phyloP scores from a whole-genome alignment of 192 early-diverging fungal species.

The Rhizoclosmatium sp. region DNA sequence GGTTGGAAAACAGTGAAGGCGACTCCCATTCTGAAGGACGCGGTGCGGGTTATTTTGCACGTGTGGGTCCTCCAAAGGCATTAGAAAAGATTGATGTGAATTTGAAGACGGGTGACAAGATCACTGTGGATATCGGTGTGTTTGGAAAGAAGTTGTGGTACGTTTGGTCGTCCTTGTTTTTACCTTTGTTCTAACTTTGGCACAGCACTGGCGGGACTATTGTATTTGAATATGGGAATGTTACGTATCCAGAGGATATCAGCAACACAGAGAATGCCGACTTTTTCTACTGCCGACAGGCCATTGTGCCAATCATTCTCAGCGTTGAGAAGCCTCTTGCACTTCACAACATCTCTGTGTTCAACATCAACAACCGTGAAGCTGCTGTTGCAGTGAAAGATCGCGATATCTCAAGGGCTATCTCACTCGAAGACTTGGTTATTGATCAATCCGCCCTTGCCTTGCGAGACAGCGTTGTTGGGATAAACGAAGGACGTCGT shows the following conservation, averaged over 20 bases:
- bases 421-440: conserved; percentile 56
- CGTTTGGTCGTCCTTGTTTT: conserved; percentile 24
- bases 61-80: conserved; percentile 31
- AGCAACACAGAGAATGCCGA: conserved; percentile 2
- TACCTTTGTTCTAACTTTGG: conserved; percentile 14
- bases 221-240: conserved; percentile 75
- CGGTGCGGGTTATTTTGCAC: conserved; percentile 20
- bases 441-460: conserved; percentile 44
- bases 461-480: conserved; percentile 45
- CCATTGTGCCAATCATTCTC: conserved; percentile 71
- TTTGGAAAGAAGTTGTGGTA: conserved; percentile 79
- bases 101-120: conserved; percentile 59
- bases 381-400: conserved; percentile 5
- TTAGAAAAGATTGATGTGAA: conserved; percentile 47
- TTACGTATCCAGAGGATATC: conserved; percentile 16
- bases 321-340: conserved; percentile 73
- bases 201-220: conserved; percentile 73
- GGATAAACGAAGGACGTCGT: background rate
- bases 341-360: conserved; percentile 68
- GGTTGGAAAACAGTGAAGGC: conserved; percentile 39
- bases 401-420: conserved; percentile 31
- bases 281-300: conserved; percentile 71
- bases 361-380: conserved; percentile 55
- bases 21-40: conserved; percentile 28
- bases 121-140: conserved; percentile 66